Evolutionary conservation across 1,284 basidiomycete genomes (phyloP).

Genomic region (Malassezia yamatoensis): DNA sequence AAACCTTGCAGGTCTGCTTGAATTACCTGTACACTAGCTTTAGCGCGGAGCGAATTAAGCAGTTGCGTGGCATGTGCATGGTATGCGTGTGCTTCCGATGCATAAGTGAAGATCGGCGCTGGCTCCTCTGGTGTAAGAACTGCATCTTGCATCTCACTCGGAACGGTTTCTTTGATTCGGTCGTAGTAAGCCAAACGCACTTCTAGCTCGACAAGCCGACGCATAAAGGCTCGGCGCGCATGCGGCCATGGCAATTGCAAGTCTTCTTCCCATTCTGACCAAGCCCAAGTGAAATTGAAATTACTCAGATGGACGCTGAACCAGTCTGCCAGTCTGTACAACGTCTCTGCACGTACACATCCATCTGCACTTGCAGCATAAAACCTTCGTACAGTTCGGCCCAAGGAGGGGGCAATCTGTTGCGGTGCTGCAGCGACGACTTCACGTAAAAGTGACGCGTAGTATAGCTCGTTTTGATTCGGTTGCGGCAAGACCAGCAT

Average conservation of each 20-base stretch:
- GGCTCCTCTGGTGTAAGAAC: slow-evolving; percentile 67
- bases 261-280: slow-evolving; percentile 98
- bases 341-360: slow-evolving; percentile 67
- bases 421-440: slow-evolving; percentile 81
- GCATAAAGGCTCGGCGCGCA: slow-evolving; percentile 76
- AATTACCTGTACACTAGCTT: slow-evolving; percentile 63
- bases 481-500: slow-evolving; percentile 69
- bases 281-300: slow-evolving; percentile 98
- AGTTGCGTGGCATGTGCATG: slow-evolving; percentile 71
- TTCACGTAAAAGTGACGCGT: slow-evolving; percentile 79
- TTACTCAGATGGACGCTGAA: slow-evolving; percentile 93
- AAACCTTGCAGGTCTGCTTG: slow-evolving; percentile 61
- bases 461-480: slow-evolving; percentile 66
- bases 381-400: slow-evolving; percentile 79
- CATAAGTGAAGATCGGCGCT: slow-evolving; percentile 72
- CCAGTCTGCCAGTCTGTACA: slow-evolving; percentile 79
- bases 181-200: slow-evolving; percentile 87
- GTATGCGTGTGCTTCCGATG: slow-evolving; percentile 51
- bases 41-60: slow-evolving; percentile 65
- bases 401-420: slow-evolving; percentile 88
- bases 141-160: slow-evolving; percentile 59
- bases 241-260: slow-evolving; percentile 60
- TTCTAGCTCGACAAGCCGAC: slow-evolving; percentile 78
- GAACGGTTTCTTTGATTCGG: slow-evolving; percentile 77
- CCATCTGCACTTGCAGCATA: slow-evolving; percentile 52